Conservation (phyloP, 1,139 yeast genomes). For the Lodderomyces pseudojiufengensis region DNA sequence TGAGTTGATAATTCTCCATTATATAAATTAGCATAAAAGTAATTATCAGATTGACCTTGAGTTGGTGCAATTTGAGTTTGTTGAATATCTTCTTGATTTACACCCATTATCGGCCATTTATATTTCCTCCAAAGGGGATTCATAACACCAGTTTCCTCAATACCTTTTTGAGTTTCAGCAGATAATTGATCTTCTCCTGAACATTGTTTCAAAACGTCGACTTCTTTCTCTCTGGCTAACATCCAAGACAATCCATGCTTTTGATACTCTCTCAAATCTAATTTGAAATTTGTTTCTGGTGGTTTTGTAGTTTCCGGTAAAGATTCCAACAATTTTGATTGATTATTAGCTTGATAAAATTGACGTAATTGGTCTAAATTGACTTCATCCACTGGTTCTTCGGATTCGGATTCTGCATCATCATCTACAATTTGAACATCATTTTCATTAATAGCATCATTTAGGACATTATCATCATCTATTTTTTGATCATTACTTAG, state of each 20-base stretch:
- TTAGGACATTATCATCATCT: slow-evolving; percentile 11
- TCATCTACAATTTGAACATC: slow-evolving; percentile 1
- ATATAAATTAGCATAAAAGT: slow-evolving; percentile 77
- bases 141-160: slow-evolving; percentile 45
- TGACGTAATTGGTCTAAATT: slow-evolving; percentile 71
- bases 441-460: neutral
- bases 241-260: slow-evolving; percentile 82
- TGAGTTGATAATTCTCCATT: slow-evolving; percentile 74
- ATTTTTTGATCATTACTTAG: slow-evolving; percentile 10
- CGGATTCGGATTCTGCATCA: slow-evolving; percentile 14
- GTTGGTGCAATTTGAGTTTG: slow-evolving; percentile 4
- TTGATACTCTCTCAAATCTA: slow-evolving; percentile 68
- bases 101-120: slow-evolving; percentile 49
- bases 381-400: slow-evolving; percentile 35
- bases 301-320: slow-evolving; percentile 66
- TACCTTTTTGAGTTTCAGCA: slow-evolving; percentile 18
- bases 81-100: neutral
- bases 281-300: slow-evolving; percentile 47
- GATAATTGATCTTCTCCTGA: slow-evolving; percentile 18
- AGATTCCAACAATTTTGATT: slow-evolving; percentile 43
- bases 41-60: slow-evolving; percentile 14
- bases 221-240: slow-evolving; percentile 62
- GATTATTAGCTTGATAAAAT: slow-evolving; percentile 66
- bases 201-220: slow-evolving; percentile 30
- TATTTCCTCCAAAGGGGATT: slow-evolving; percentile 87